Evolutionary conservation across 179 eudicot species (phyloP).

Genomic region (Amaranthus tricolor): DNA sequence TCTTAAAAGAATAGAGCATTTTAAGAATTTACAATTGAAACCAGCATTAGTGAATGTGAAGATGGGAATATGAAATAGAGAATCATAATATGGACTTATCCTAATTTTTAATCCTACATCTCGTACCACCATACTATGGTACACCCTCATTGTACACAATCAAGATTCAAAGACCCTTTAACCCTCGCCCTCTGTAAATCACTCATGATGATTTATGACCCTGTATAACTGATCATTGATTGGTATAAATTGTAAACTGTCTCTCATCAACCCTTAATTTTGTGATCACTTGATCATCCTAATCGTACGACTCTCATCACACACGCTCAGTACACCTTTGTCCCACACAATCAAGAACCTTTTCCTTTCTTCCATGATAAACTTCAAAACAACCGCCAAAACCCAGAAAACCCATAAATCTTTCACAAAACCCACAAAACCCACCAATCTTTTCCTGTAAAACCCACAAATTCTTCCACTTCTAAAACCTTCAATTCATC

Average conservation of each 20-base stretch:
- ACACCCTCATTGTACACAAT: conserved; percentile 7
- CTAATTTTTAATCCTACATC: not conserved
- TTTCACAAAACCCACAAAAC: not conserved
- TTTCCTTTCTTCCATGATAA: not conserved
- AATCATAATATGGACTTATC: too few relatives aligned
- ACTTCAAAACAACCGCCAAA: not conserved
- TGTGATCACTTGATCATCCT: too few relatives aligned
- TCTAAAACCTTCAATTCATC: not conserved
- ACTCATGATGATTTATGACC: too few relatives aligned
- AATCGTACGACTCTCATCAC: not conserved
- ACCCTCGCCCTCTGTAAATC: too few relatives aligned
- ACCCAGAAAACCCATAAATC: not conserved
- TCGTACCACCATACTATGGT: not conserved
- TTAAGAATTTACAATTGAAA: too few relatives aligned
- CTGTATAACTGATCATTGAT: too few relatives aligned
- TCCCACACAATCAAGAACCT: conserved; percentile 2
- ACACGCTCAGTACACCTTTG: not conserved
- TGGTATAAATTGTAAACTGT: too few relatives aligned
- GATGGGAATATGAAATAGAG: too few relatives aligned
- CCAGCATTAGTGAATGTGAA: too few relatives aligned
- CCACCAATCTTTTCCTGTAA: not conserved
- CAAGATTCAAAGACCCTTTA: not conserved
- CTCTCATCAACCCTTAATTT: too few relatives aligned
- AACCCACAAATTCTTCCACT: not conserved
- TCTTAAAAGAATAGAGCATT: too few relatives aligned